phyloP scores from a whole-genome alignment of 1,139 yeast species.

The Suzukiozyma palmioleophila region DNA sequence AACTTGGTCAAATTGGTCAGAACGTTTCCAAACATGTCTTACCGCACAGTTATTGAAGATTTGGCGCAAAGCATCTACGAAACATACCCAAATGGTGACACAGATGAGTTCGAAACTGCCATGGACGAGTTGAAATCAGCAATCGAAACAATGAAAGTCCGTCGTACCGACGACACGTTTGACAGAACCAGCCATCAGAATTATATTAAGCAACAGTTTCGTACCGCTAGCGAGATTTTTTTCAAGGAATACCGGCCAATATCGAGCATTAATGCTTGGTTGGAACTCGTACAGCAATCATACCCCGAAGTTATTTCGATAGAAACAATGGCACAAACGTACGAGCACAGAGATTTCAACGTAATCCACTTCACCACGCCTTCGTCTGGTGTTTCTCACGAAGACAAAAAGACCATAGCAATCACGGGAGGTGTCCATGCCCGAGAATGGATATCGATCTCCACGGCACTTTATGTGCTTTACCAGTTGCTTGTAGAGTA shows the following conservation, averaged over 20 bases:
- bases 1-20: slow-evolving; percentile 19
- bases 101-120: slow-evolving; percentile 8
- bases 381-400: slow-evolving; percentile 36
- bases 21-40: slow-evolving; percentile 19
- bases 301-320: slow-evolving; percentile 58
- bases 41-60: slow-evolving; percentile 47
- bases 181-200: slow-evolving; percentile 8
- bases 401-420: slow-evolving; percentile 61
- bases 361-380: slow-evolving; percentile 61
- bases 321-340: slow-evolving; percentile 70
- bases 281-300: slow-evolving; percentile 46
- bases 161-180: slow-evolving; percentile 18
- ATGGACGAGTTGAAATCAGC: slow-evolving; percentile 16
- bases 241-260: slow-evolving; percentile 70
- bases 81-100: slow-evolving; percentile 39
- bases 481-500: slow-evolving; percentile 53
- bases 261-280: slow-evolving; percentile 69
- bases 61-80: slow-evolving; percentile 53
- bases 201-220: neutral
- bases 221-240: slow-evolving; percentile 36
- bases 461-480: slow-evolving; percentile 62
- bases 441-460: slow-evolving; percentile 83
- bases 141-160: slow-evolving; percentile 15
- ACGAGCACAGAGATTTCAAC: slow-evolving; percentile 65
- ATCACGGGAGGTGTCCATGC: slow-evolving; percentile 86